Evolutionary conservation across 805 yeast species (phyloP).

Genomic region (Myxozyma vanderwaltii): DNA sequence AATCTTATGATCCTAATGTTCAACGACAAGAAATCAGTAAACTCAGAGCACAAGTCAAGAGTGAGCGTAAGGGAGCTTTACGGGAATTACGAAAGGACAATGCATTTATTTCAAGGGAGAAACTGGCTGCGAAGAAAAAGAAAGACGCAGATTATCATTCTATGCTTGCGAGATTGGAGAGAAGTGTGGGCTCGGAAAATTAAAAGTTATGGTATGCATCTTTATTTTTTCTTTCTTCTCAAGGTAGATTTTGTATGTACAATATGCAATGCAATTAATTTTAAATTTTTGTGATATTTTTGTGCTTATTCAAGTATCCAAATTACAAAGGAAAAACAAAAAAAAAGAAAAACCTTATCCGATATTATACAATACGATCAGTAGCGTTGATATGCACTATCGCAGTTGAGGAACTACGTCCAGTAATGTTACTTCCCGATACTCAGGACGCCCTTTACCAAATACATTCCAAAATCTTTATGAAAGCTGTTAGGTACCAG

Average conservation of each 20-base stretch:
- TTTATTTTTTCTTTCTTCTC: background rate
- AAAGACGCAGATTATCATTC: conserved; percentile 79
- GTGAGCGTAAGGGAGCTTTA: conserved; percentile 83
- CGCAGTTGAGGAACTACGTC: conserved; percentile 30
- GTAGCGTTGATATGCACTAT: background rate
- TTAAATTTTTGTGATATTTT: background rate
- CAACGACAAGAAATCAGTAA: conserved; percentile 81
- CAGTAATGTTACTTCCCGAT: conserved; percentile 25
- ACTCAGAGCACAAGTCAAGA: conserved; percentile 81
- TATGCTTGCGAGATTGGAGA: conserved; percentile 84
- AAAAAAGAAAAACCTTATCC: background rate
- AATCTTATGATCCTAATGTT: conserved; percentile 81
- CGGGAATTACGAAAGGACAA: conserved; percentile 90
- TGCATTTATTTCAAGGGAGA: conserved; percentile 82
- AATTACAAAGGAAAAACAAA: background rate
- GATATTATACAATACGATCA: background rate
- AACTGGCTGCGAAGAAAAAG: conserved; percentile 72
- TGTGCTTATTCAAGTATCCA: background rate
- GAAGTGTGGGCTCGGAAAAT: conserved; percentile 82
- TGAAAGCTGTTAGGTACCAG: background rate
- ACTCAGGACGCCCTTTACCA: conserved; percentile 43
- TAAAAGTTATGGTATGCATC: conserved; percentile 47
- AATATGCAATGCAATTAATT: background rate
- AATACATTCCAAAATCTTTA: conserved; percentile 83
- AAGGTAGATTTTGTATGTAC: background rate